Percentiles rank a stretch among this genome's conserved stretches.
These are phyloP conservation scores for Carnegiea gigantea DNA, from an alignment of 179 eudicot species.

Conservation along the genomic window DNA sequence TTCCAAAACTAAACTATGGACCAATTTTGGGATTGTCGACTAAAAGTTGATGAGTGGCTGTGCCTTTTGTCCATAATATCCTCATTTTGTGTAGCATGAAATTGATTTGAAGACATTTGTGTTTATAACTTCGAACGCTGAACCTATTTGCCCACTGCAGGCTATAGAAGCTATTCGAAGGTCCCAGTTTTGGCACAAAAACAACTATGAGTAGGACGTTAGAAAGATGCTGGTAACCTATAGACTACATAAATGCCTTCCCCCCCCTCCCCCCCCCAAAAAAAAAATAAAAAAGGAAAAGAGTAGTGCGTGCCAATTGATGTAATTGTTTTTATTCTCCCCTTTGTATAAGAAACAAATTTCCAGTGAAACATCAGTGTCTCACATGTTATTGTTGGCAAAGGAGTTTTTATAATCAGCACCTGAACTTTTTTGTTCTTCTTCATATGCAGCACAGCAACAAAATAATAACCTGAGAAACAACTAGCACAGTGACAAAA, in stretches of 20 bases:
- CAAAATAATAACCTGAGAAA: background rate
- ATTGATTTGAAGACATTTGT: no score
- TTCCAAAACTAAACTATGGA: background rate
- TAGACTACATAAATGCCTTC: no score
- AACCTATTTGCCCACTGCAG: no score
- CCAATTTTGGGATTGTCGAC: background rate
- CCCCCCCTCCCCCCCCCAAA: no score
- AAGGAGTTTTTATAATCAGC: background rate
- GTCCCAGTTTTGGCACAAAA: no score
- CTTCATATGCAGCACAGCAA: background rate
- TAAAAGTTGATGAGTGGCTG: background rate
- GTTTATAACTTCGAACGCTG: no score
- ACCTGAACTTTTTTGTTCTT: background rate
- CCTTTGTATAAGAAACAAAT: background rate
- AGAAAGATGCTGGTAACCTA: no score
- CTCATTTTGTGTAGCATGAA: background rate
- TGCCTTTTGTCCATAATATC: background rate
- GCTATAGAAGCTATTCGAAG: no score
- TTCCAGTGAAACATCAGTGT: background rate
- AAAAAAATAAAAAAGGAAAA: no score
- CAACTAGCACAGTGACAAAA: background rate
- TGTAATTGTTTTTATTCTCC: background rate
- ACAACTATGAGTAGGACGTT: no score
- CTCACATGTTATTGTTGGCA: background rate
- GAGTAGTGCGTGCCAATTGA: background rate